Conservation (phyloP, 768 basidiomycete genomes). For the Tephrocybe sp. region DNA sequence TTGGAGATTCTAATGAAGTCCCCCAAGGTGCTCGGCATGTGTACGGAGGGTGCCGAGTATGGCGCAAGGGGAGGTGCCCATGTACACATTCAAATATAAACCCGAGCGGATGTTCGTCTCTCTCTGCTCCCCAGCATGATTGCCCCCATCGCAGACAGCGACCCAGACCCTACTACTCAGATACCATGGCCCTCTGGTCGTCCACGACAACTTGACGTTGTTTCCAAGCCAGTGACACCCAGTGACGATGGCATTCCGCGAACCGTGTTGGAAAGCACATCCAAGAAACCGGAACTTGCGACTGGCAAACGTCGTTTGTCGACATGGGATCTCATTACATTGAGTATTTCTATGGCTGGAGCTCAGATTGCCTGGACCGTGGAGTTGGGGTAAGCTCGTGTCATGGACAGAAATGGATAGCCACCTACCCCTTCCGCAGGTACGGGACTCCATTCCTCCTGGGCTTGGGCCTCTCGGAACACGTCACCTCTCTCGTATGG, state of each 20-base stretch:
- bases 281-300: constrained; percentile 23
- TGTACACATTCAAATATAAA: constrained; percentile 15
- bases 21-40: constrained; percentile 3
- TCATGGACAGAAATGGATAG: neutral
- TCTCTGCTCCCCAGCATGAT: constrained; percentile 45
- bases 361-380: constrained; percentile 96
- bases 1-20: constrained; percentile 8
- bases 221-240: constrained; percentile 3
- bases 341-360: constrained; percentile 92
- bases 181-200: constrained; percentile 69
- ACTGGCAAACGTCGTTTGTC: constrained; percentile 39
- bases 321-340: constrained; percentile 76
- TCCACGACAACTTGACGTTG: constrained; percentile 18
- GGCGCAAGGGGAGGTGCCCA: constrained; percentile 9
- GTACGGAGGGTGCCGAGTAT: constrained; percentile 25
- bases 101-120: constrained; percentile 16
- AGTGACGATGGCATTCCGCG: constrained; percentile 14
- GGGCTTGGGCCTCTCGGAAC: constrained; percentile 68
- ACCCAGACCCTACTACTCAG: constrained; percentile 75
- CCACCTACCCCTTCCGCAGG: constrained; percentile 41
- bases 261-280: constrained; percentile 13
- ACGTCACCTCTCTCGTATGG: constrained; percentile 94
- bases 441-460: constrained; percentile 96
- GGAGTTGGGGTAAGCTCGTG: constrained; percentile 74
- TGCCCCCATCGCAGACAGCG: constrained; percentile 59